These are phyloP conservation scores for Lactifluus echinatus DNA, from an alignment of 768 basidiomycete genomes.

Conservation along the genomic window DNA sequence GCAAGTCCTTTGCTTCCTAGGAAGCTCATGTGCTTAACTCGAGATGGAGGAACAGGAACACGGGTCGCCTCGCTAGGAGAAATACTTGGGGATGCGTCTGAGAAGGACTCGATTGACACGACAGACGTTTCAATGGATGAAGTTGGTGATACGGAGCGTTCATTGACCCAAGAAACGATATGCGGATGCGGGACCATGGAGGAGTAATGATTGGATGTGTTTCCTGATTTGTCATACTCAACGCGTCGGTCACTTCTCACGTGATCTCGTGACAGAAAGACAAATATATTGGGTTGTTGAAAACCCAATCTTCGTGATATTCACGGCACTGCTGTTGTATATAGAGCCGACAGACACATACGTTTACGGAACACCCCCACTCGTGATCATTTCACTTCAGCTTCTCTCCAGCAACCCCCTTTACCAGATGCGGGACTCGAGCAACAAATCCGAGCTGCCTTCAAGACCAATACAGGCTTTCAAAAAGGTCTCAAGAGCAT, in stretches of 20 bases:
- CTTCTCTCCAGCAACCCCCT: conserved; percentile 10
- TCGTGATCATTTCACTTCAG: neutral
- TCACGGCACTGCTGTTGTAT: neutral
- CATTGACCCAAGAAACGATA: conserved; percentile 6
- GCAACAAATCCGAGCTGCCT: conserved; percentile 71
- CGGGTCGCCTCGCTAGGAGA: neutral
- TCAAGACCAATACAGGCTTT: conserved; percentile 92
- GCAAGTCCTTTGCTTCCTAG: neutral
- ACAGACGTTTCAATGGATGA: neutral
- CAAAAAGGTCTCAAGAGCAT: conserved; percentile 87
- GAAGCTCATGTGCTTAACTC: neutral
- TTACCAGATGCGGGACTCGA: conserved; percentile 87
- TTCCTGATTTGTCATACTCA: neutral
- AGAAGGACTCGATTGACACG: conserved; percentile 7
- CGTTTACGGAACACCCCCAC: neutral
- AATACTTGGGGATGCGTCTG: neutral
- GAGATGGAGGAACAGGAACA: neutral
- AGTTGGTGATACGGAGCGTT: conserved; percentile 5
- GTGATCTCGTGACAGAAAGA: conserved; percentile 3
- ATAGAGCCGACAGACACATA: neutral
- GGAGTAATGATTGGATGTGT: neutral
- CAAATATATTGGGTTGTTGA: conserved; percentile 4
- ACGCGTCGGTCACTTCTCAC: conserved; percentile 17
- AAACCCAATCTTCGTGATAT: conserved; percentile 6
- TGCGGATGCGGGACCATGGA: neutral